Evolutionary conservation across 2,329 filamentous ascomycete species (phyloP), one percentile per base, ranked within the genome.

Genomic region (Aspergillus bombycis): DNA sequence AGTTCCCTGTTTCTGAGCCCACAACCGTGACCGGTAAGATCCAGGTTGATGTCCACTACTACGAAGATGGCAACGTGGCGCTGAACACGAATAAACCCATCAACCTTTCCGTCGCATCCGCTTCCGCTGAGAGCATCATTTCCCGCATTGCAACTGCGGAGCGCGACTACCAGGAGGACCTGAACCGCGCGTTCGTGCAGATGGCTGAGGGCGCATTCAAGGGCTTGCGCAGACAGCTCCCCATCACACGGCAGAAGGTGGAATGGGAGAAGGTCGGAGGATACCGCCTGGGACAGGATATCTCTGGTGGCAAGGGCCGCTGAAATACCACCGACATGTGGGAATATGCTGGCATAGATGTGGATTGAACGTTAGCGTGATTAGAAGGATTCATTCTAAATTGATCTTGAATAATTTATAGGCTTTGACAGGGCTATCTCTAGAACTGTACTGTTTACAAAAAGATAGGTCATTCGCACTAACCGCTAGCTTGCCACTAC

Each of bases 211-310:
- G 94, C 11, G 92, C 93, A 0, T 99, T 99, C 82, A 99, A 98
- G 86, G 88, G 89, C 2, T 80, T 99, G 77, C 88, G 95, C 75
- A 88, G 95, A 80, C 95, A 98, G 81, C 82, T 99, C 76, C 95
- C 95, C 0, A 93, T 99, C 64, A 99, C 95, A 66, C 89, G 95
- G 75, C 95, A 99, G 84, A 97, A 97, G 86, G 94, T 99, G 71
- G 95, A 99, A 81, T 99, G 95, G 95, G 94, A 99, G 79, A 97
- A 97, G 84, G 92, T 99, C 69, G 91, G 92, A 53, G 93, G 93
- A 70, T 99, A 99, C 82, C 86, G 93, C 65, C 83, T 96, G 70
- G 91, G 91, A 30, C 90, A 93, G 78, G 91, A 92, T 75, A 92
- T 93, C 77, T 89, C 89, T 21, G 89, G 90, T 57, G 88, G 88